Conservation (phyloP, 1,284 basidiomycete species). For the Heimioporus retisporus region DNA sequence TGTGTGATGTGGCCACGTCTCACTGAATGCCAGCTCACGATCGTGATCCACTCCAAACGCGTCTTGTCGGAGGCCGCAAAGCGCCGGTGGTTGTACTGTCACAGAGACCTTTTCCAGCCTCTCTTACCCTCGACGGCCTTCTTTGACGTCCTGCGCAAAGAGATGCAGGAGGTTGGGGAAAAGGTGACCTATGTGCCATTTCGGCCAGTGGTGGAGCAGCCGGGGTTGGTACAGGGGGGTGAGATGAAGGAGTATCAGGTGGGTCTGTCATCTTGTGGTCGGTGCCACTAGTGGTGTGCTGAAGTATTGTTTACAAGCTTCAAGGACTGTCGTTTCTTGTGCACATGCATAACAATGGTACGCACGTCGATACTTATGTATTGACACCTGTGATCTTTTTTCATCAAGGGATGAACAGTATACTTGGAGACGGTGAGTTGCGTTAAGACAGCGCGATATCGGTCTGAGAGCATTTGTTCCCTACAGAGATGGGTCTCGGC, state of each 20-base stretch:
- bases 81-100: slow-evolving; percentile 52
- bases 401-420: slow-evolving; percentile 63
- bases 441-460: neutral
- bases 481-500: slow-evolving; percentile 67
- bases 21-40: slow-evolving; percentile 44
- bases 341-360: slow-evolving; percentile 68
- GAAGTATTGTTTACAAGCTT: slow-evolving; percentile 46
- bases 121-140: slow-evolving; percentile 51
- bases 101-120: slow-evolving; percentile 52
- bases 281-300: neutral
- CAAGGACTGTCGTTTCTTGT: slow-evolving; percentile 64
- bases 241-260: slow-evolving; percentile 72
- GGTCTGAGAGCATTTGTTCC: slow-evolving; percentile 19
- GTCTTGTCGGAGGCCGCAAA: slow-evolving; percentile 48
- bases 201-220: slow-evolving; percentile 56
- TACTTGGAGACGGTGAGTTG: slow-evolving; percentile 66
- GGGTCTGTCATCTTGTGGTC: slow-evolving; percentile 2
- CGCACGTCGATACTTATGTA: too few relatives aligned
- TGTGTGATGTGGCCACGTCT: too few relatives aligned
- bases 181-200: slow-evolving; percentile 47
- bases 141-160: slow-evolving; percentile 42
- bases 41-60: slow-evolving; percentile 45
- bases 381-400: too few relatives aligned
- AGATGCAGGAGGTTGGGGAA: slow-evolving; percentile 29
- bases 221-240: slow-evolving; percentile 55